Evolutionary conservation across 139 green algal species (phyloP), one percentile per base, ranked within the genome.

Genomic region (Chloropicon primus): DNA sequence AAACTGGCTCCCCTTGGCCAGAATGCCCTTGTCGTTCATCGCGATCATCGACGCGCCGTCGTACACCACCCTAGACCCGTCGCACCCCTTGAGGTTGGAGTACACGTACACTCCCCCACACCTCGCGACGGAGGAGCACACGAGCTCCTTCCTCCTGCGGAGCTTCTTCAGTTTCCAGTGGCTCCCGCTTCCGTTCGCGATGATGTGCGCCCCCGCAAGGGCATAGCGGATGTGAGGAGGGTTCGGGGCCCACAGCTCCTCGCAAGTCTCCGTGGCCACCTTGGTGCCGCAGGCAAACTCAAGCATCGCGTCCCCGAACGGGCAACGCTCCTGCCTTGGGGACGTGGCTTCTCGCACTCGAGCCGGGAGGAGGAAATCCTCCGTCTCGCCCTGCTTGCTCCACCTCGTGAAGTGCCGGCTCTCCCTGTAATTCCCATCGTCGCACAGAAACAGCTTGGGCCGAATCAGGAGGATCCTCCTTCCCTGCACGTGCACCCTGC

Each of bases 381-480:
- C 92, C 26, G 93, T 29, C 21, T 79, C 3, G 21, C 88, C 79
- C 26, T 29, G 76, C n/a, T 85, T 85, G 85, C 95, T 93, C 93
- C 93, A 98, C 0, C 85, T 85, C 2, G 85, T 84, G 82, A 97
- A 98, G 81, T 94, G 91, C 29, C 92, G 62, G 54, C 73, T 26
- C 77, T 88, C 86, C 27, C 86, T 83, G 88, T 99, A 99, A 85
- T 99, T 99, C 25, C 95, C 95, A 74, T 99, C 95, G 77, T 98
- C 93, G 23, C 93, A 94, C 17, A 99, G 81, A 73, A 89, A 78
- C 76, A 94, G 82, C 85, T 99, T 99, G 72, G 95, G 95, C 1
- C 94, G 86, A 26, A 99, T 91, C 25, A 97, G 87, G 72, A 98
- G 83, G 24, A 99, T 82, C 10, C 85, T 82, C 21, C 87, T 24